A percentile compares a stretch with the other conserved stretches of the same genome.
Conservation (phyloP, 805 yeast species). For the Wickerhamiella allomyrinae region DNA sequence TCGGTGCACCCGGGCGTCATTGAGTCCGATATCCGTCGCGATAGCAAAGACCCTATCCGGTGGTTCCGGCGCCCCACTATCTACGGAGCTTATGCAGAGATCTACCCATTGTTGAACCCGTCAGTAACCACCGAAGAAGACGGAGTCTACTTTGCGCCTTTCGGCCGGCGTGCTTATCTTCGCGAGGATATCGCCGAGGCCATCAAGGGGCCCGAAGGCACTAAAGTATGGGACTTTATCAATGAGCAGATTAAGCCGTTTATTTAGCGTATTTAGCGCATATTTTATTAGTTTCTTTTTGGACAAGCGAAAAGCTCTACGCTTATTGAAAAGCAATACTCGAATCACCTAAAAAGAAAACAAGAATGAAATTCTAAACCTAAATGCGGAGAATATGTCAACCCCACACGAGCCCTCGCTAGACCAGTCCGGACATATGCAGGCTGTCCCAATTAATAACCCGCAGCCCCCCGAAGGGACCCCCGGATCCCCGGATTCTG, state of each 20-base stretch:
- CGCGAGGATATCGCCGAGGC: constrained; percentile 28
- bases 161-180: constrained; percentile 6
- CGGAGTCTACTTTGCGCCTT: not conserved
- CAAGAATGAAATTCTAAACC: too few relatives aligned
- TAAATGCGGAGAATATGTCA: too few relatives aligned
- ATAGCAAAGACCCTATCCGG: constrained; percentile 5
- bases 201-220: constrained; percentile 25
- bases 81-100: constrained; percentile 34
- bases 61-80: constrained; percentile 17
- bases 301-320: too few relatives aligned
- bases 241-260: constrained; percentile 1
- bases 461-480: too few relatives aligned
- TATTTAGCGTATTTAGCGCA: not conserved
- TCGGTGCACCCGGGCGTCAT: constrained; percentile 32
- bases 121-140: constrained; percentile 13
- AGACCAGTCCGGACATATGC: too few relatives aligned
- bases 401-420: too few relatives aligned
- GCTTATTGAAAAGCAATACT: too few relatives aligned
- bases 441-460: too few relatives aligned
- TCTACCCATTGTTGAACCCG: constrained; percentile 32
- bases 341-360: too few relatives aligned
- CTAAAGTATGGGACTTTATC: constrained; percentile 27
- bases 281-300: too few relatives aligned
- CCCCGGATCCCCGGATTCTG: too few relatives aligned
- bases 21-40: constrained; percentile 27